Evolutionary conservation across 192 early-diverging fungal genomes (phyloP).

Genomic region (Rhizoclosmatium globosum): DNA sequence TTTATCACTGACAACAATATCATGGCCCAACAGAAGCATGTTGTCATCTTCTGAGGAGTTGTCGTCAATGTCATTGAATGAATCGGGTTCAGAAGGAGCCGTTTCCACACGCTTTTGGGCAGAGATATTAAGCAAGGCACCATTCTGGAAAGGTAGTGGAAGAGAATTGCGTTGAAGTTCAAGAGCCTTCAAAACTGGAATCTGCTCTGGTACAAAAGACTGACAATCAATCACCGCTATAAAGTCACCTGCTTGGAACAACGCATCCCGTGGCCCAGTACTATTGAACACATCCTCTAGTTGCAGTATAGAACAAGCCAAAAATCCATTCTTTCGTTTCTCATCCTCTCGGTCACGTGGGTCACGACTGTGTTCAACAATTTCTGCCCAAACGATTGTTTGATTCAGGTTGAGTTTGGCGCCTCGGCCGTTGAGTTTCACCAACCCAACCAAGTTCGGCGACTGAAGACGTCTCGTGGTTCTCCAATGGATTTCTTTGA

Average conservation of each 20-base stretch:
- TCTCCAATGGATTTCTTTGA: constrained; percentile 42
- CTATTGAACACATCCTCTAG: constrained; percentile 30
- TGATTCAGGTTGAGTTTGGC: neutral
- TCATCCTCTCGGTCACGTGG: constrained; percentile 26
- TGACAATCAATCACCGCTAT: constrained; percentile 48
- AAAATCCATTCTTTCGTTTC: constrained; percentile 34
- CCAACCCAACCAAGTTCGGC: constrained; percentile 45
- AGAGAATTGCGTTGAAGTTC: constrained; percentile 30
- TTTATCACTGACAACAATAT: constrained; percentile 7
- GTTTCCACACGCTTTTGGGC: neutral
- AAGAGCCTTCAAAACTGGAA: constrained; percentile 45
- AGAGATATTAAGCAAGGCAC: constrained; percentile 36
- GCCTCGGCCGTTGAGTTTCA: constrained; percentile 33
- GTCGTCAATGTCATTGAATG: neutral
- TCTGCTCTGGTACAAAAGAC: constrained; percentile 46
- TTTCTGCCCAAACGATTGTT: constrained; percentile 42
- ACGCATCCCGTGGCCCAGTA: neutral
- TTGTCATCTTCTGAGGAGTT: neutral
- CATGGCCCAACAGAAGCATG: neutral
- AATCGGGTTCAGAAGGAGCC: neutral
- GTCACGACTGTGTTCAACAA: constrained; percentile 29
- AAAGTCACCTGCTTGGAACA: constrained; percentile 39
- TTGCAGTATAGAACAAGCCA: constrained; percentile 37
- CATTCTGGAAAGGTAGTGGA: constrained; percentile 40
- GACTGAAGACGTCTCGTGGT: constrained; percentile 41